Conservation (phyloP, 371 early-diverging fungal species). For the Mortierella sp. region DNA sequence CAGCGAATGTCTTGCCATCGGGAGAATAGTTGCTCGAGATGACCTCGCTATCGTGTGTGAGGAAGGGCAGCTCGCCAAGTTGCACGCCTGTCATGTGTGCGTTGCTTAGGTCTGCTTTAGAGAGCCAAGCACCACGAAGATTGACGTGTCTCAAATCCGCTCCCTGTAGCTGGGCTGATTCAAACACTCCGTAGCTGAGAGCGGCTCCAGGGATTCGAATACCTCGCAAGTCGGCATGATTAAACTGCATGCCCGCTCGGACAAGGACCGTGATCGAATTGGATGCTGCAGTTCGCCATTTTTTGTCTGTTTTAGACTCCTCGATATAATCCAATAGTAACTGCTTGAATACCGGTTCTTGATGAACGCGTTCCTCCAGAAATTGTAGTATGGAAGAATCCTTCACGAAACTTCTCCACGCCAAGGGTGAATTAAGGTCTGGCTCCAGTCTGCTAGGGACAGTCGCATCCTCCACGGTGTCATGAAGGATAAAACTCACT, state of each 20-base stretch:
- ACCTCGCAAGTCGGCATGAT: no score
- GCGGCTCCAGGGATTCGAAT: conserved; percentile 8
- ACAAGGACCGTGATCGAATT: conserved; percentile 22
- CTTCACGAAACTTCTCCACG: neutral
- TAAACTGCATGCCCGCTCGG: no score
- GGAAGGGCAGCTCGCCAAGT: no score
- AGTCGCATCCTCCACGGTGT: no score
- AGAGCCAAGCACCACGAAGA: neutral
- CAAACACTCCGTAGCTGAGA: neutral
- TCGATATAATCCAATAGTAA: no score
- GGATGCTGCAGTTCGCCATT: neutral
- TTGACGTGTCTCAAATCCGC: neutral
- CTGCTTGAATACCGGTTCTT: no score
- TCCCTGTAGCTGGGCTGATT: neutral
- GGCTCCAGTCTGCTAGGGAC: no score
- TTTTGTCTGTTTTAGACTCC: no score
- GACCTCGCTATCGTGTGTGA: no score
- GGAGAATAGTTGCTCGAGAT: neutral
- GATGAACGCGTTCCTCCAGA: conserved; percentile 1
- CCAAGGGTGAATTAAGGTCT: neutral
- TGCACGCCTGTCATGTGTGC: neutral
- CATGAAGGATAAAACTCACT: no score
- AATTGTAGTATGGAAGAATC: neutral
- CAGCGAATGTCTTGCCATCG: neutral
- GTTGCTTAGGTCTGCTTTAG: neutral